Base-by-base conservation (phyloP, 129 eudicot genomes). In the Centrapalus pauciflorus region DNA sequence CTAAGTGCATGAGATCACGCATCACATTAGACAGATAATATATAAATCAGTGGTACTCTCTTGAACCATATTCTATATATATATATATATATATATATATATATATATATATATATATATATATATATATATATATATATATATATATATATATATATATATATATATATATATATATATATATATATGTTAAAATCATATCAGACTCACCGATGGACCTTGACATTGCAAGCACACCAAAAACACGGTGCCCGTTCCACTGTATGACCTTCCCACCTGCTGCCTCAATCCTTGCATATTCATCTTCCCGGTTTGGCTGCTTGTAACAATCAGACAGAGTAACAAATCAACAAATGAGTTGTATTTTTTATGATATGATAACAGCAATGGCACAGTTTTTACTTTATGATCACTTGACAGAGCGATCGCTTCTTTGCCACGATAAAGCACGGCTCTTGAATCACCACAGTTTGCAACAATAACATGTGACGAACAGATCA, bases 211-310 rank as follows among this genome's bases (percentile, higher is more conserved):
- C 98, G 11, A 93, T 93, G 38, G 98, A 88, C 61, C 98, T 83
- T 28, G 98, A 93, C 90, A 89, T 86, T 30, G 98, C 98, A 76
- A 93, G 98, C 69, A 93, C 98, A 3, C 98, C 98, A 64, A 84
- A 81, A 28, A 93, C 96, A 38, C 98, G 95, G 60, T 81, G 93
- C 4, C 98, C 98, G 12, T 93, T 85, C 98, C 98, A 93, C 75
- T 81, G 88, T 57, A 93, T 88, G 63, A 93, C 95, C 72, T 82
- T 85, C 29, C 98, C 98, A 45, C 96, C 96, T 0, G 89, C 85
- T 23, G 89, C 96, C 79, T 85, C 96, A 67, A 93, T 93, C 68
- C 96, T 84, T 55, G 95, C 95, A 70, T 77, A 63, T 76, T 93
- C 98, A 58, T 93, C 98, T 72, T 89, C 96, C 61, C 98, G 79